phyloP scores from a whole-genome alignment of 305 asterid genomes.

The Vinca major region DNA sequence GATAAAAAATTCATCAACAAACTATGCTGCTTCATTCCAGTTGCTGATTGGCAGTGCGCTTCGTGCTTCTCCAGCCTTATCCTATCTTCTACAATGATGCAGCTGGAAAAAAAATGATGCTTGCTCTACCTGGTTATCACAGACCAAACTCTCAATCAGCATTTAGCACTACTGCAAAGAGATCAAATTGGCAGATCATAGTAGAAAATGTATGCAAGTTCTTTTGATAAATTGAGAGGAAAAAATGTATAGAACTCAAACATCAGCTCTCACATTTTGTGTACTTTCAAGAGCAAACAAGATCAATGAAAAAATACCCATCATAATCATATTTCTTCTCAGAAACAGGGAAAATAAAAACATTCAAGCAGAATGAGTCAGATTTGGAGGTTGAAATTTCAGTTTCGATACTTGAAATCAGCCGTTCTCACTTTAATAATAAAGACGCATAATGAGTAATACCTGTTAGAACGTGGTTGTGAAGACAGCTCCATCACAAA shows the following conservation, averaged over 20 bases:
- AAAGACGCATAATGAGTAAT: neutral
- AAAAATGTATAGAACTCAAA: neutral
- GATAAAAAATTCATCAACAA: neutral
- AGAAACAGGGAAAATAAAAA: no score
- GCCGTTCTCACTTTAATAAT: neutral
- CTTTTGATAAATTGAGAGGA: neutral
- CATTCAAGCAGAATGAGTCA: neutral
- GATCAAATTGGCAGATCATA: neutral
- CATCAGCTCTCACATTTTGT: no score
- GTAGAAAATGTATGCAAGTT: no score
- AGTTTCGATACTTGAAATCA: neutral
- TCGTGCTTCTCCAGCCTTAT: neutral
- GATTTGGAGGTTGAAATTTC: neutral
- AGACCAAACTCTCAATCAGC: neutral
- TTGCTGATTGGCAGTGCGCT: neutral
- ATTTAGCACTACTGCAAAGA: neutral
- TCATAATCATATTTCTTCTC: no score
- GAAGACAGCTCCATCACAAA: slow-evolving; percentile 14
- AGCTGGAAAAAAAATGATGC: slow-evolving; percentile 4
- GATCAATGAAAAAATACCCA: no score
- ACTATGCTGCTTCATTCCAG: neutral
- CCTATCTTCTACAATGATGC: slow-evolving; percentile 3
- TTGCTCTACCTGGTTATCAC: slow-evolving; percentile 4
- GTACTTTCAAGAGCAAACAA: no score
- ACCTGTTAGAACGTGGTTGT: slow-evolving; percentile 24